phyloP scores from a whole-genome alignment of 176 grass and related monocot genomes.

The Chloris gayana region DNA sequence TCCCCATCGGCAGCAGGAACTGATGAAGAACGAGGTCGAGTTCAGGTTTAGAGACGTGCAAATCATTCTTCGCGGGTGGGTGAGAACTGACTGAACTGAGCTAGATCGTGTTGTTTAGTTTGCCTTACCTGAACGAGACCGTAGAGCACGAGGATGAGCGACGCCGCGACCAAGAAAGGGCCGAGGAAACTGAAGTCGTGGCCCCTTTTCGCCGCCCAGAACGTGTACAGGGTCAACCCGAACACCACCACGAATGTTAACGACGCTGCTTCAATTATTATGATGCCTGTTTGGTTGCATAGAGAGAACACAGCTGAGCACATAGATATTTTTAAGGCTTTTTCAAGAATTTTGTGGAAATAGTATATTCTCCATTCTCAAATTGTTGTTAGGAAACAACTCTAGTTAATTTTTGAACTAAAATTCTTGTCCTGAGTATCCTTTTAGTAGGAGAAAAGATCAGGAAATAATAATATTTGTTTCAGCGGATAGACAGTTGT shows the following conservation, averaged over 20 bases:
- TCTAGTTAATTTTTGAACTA: too few relatives aligned
- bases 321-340: neutral
- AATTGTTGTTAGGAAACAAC: too few relatives aligned
- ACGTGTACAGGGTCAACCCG: conserved; percentile 69
- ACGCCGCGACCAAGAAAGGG: conserved; percentile 53
- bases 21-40: neutral
- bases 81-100: neutral
- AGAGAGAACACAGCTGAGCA: neutral
- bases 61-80: neutral
- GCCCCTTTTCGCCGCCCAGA: conserved; percentile 72
- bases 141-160: conserved; percentile 51
- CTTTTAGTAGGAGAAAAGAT: neutral
- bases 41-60: neutral
- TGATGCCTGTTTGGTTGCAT: conserved; percentile 34
- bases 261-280: conserved; percentile 52
- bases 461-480: neutral
- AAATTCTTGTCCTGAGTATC: too few relatives aligned
- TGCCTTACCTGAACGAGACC: conserved; percentile 53
- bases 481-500: neutral
- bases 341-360: neutral
- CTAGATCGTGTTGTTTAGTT: neutral
- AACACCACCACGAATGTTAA: conserved; percentile 48
- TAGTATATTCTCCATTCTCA: too few relatives aligned
- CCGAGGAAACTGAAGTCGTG: conserved; percentile 72
- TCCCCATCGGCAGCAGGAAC: conserved; percentile 68